These are phyloP conservation scores for Coemansia sp. DNA, from an alignment of 192 early-diverging fungal species.

Conservation along the genomic window DNA sequence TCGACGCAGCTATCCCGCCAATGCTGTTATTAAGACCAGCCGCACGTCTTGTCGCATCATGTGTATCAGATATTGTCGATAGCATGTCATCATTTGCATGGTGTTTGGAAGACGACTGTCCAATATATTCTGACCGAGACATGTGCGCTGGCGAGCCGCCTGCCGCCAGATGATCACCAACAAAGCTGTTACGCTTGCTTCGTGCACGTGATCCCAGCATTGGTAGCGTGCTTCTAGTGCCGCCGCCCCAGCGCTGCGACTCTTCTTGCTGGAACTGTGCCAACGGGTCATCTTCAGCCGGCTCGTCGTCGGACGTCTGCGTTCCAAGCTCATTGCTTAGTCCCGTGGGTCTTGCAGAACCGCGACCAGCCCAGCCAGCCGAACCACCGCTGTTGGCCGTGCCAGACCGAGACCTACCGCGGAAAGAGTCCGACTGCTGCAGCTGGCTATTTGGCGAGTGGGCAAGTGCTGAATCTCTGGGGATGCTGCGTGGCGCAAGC, in stretches of 20 bases:
- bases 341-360: conserved; percentile 1
- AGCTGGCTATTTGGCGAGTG: conserved; percentile 10
- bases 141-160: conserved; percentile 9
- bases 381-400: conserved; percentile 33
- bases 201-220: conserved; percentile 31
- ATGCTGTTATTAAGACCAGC: not conserved
- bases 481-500: conserved; percentile 29
- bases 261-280: conserved; percentile 54
- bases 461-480: conserved; percentile 3
- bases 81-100: not conserved
- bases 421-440: conserved; percentile 8
- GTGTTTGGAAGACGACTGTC: conserved; percentile 9
- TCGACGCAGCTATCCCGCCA: conserved; percentile 39
- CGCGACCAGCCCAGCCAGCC: conserved; percentile 10
- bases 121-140: conserved; percentile 49
- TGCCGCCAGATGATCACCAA: not conserved
- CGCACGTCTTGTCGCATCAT: not conserved
- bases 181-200: conserved; percentile 3
- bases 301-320: not conserved
- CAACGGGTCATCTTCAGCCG: conserved; percentile 34
- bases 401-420: conserved; percentile 28
- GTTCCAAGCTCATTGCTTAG: conserved; percentile 4
- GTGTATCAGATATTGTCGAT: not conserved
- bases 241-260: conserved; percentile 52
- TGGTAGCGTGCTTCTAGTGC: conserved; percentile 44